Percentiles rank a stretch among this genome's conserved stretches.
These are phyloP conservation scores for Rhizoctonia solani DNA, from an alignment of 1,284 basidiomycete species.

Conservation along the genomic window DNA sequence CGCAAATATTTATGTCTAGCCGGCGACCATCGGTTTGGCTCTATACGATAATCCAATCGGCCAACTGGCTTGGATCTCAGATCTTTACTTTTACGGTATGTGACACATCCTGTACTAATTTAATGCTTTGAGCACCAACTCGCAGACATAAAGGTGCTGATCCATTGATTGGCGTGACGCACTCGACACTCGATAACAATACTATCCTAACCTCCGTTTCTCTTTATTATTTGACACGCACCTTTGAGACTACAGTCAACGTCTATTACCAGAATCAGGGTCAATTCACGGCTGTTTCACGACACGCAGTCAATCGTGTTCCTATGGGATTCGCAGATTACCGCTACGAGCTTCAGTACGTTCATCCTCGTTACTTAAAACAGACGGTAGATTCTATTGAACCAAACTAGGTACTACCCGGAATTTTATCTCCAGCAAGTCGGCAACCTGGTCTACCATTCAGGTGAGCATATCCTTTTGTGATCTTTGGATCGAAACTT, in stretches of 20 bases:
- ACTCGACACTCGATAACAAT: slow-evolving; percentile 2
- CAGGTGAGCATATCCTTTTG: not conserved
- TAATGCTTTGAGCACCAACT: not conserved
- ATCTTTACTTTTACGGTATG: slow-evolving; percentile 23
- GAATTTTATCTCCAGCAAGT: slow-evolving; percentile 10
- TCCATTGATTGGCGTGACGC: not conserved
- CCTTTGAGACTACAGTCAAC: slow-evolving; percentile 32
- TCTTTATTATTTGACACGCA: slow-evolving; percentile 33
- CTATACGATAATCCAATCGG: slow-evolving; percentile 35
- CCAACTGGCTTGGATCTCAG: slow-evolving; percentile 32
- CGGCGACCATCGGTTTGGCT: slow-evolving; percentile 35
- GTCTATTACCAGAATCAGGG: slow-evolving; percentile 32
- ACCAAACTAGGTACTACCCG: slow-evolving; percentile 20
- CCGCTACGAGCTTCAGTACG: slow-evolving; percentile 32
- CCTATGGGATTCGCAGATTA: slow-evolving; percentile 31
- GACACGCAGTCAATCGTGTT: slow-evolving; percentile 9
- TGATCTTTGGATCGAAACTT: not conserved
- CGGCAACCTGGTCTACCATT: slow-evolving; percentile 33
- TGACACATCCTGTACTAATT: no score
- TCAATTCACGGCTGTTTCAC: not conserved
- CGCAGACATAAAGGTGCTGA: not conserved
- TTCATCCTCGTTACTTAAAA: not conserved
- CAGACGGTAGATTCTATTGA: not conserved
- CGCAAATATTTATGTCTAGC: not conserved
- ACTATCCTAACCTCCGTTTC: slow-evolving; percentile 31